Evolutionary conservation across 805 yeast genomes (phyloP).

Genomic region (Kuraishia hungarica): DNA sequence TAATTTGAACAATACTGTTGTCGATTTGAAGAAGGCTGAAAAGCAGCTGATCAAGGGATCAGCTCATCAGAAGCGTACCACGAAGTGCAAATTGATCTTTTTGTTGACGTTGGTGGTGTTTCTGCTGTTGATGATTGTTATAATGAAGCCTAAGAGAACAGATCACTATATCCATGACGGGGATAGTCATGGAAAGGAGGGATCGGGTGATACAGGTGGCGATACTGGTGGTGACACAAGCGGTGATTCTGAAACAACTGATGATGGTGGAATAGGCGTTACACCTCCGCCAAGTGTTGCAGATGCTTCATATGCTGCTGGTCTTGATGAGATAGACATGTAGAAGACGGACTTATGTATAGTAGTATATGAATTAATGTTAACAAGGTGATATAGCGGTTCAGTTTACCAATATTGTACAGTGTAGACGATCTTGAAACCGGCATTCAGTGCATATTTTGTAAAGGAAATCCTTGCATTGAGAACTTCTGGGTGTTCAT

Average conservation of each 20-base stretch:
- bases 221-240: background rate
- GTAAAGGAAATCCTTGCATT: background rate
- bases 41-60: constrained; percentile 72
- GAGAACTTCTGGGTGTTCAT: background rate
- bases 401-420: background rate
- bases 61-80: constrained; percentile 76
- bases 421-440: background rate
- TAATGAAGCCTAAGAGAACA: constrained; percentile 48
- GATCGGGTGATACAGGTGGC: background rate
- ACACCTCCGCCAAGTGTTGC: constrained; percentile 5
- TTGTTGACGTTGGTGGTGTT: constrained; percentile 64
- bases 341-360: no score
- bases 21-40: constrained; percentile 68
- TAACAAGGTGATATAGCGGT: background rate
- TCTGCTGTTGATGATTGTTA: constrained; percentile 58
- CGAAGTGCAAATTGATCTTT: constrained; percentile 82
- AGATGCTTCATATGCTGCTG: constrained; percentile 4
- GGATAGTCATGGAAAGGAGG: background rate
- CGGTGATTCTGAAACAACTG: no score
- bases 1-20: constrained; percentile 73
- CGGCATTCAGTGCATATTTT: no score
- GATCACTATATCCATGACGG: constrained; percentile 20
- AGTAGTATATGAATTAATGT: background rate
- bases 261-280: background rate
- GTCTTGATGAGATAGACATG: background rate